Evolutionary conservation across 352 stramenopile genomes (phyloP), one percentile per base, ranked within the genome.

Genomic region (Globisporangium camurandrum): DNA sequence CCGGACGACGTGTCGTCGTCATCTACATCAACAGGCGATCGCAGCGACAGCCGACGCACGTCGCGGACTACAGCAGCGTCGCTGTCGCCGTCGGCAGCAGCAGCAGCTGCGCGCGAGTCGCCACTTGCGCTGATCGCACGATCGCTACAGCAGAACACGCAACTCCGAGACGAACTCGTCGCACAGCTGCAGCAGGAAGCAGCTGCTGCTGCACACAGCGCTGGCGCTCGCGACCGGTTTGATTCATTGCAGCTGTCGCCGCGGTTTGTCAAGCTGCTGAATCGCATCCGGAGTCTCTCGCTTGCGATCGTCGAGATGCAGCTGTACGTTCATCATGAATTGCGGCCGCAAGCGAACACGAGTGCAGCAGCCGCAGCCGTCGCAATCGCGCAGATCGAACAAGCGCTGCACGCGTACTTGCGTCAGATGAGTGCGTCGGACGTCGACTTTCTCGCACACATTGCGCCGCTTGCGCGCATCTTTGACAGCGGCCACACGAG

Each of bases 231-330:
- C n/a, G n/a, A n/a, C 4, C 49, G 57, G 39, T 49, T 58, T 12
- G 22, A 58, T 9, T 47, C 70, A 16, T 50, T 61, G 17, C 57
- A 55, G 33, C 53, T 86, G 1, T 50, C 64, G 9, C 51, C 64
- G 19, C 56, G 58, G 37, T 42, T 73, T 20, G 54, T 87, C 22
- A 80, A 76, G 30, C 39, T 72, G 37, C 48, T 89, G 12, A 89
- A 89, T 51, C 65, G 59, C 16, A 58, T 89, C 33, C 78, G 78
- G 9, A 72, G 59, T 24, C 38, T 86, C 37, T 80, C 75, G 27
- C 67, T 89, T 23, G 68, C 69, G 14, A 64, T 87, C 19, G 64
- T 87, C 17, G 78, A 89, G 53, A 75, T 76, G 50, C 62, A 85
- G 26, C 55, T 71, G 41, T 85, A 85, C 27, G 70, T 86, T 22